Conservation (phyloP, 441 rosid species). For the Syzygium syzygioides region DNA sequence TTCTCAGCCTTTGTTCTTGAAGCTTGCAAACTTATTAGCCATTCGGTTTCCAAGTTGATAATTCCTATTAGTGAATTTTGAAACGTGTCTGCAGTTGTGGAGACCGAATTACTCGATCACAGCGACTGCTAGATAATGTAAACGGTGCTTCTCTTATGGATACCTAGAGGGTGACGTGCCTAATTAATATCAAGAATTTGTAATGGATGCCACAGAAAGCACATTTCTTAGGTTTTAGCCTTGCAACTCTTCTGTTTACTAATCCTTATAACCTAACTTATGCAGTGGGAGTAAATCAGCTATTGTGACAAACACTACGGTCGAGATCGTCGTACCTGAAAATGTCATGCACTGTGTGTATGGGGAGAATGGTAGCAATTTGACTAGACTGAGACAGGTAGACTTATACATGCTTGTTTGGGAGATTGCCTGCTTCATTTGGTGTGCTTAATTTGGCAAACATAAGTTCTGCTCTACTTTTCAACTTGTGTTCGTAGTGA, state of each 20-base stretch:
- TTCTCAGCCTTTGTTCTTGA: background rate
- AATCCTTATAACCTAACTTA: background rate
- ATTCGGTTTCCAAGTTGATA: background rate
- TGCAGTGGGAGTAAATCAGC: slow-evolving; percentile 76
- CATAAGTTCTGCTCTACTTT: background rate
- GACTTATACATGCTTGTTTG: background rate
- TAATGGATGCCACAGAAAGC: background rate
- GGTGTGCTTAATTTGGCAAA: background rate
- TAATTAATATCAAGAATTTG: background rate
- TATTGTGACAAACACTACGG: slow-evolving; percentile 74
- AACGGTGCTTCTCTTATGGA: background rate
- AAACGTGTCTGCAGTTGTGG: background rate
- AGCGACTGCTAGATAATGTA: background rate
- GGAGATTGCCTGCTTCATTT: background rate
- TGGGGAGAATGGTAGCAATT: slow-evolving; percentile 77
- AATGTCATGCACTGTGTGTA: slow-evolving; percentile 63
- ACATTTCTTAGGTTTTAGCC: background rate
- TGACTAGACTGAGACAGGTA: slow-evolving; percentile 84
- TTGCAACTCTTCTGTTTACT: background rate
- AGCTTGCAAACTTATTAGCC: background rate
- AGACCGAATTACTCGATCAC: background rate
- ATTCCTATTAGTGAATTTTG: background rate
- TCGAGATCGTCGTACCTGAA: slow-evolving; percentile 78
- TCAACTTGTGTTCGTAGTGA: slow-evolving; percentile 3
- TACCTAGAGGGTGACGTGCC: background rate